Conservation (phyloP, 371 early-diverging fungal species). For the Saksenaea vasiformis region DNA sequence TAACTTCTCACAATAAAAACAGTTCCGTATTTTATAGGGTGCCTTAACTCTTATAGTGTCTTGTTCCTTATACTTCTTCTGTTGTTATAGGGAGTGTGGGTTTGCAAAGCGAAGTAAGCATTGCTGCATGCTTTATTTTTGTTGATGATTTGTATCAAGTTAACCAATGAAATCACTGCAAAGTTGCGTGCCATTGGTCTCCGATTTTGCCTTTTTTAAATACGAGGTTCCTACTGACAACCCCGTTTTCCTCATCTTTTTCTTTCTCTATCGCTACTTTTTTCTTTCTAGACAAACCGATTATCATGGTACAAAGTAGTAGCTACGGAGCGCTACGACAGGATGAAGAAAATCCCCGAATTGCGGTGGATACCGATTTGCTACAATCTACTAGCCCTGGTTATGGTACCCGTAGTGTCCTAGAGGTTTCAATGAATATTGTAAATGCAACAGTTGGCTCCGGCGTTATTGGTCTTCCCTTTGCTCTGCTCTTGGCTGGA, state of each 20-base stretch:
- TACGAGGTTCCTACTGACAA: neutral
- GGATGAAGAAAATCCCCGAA: neutral
- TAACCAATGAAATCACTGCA: neutral
- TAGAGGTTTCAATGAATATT: slow-evolving; percentile 52
- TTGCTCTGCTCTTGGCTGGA: slow-evolving; percentile 56
- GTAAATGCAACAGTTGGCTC: slow-evolving; percentile 66
- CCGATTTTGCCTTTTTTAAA: neutral
- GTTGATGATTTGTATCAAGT: neutral
- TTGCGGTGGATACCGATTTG: slow-evolving; percentile 23
- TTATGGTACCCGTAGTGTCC: slow-evolving; percentile 37
- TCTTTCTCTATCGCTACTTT: neutral
- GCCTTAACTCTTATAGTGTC: too few relatives aligned
- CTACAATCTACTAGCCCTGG: slow-evolving; percentile 39
- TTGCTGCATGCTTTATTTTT: too few relatives aligned
- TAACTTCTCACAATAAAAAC: too few relatives aligned
- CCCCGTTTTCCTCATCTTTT: neutral
- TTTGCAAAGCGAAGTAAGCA: too few relatives aligned
- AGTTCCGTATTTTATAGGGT: too few relatives aligned
- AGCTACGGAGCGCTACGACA: neutral
- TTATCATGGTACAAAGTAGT: neutral
- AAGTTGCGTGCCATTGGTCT: slow-evolving; percentile 5
- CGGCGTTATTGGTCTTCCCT: slow-evolving; percentile 61
- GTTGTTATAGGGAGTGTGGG: too few relatives aligned
- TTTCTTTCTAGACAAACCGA: neutral
- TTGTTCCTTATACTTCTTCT: too few relatives aligned